Evolutionary conservation across 306 rosid species (phyloP).

Genomic region (Myrica gale): DNA sequence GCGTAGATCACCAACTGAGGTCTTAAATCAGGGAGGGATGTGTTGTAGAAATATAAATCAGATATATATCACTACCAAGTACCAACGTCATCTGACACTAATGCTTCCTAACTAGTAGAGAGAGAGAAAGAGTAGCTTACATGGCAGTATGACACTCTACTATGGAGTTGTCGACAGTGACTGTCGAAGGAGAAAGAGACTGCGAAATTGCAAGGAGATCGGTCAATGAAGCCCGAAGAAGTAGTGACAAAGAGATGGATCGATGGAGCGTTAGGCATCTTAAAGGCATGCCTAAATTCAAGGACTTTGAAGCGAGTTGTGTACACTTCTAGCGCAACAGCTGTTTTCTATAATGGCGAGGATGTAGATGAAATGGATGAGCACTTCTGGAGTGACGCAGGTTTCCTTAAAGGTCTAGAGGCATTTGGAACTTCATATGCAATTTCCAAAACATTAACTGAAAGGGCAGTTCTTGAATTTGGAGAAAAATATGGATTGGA

Average conservation of each 20-base stretch:
- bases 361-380: slow-evolving; percentile 40
- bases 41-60: no score
- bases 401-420: slow-evolving; percentile 22
- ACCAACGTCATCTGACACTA: no score
- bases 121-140: no score
- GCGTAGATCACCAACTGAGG: no score
- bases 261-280: slow-evolving; percentile 54
- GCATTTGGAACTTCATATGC: slow-evolving; percentile 29
- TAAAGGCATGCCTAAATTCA: slow-evolving; percentile 42
- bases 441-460: slow-evolving; percentile 58
- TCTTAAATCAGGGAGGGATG: no score
- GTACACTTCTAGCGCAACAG: slow-evolving; percentile 53
- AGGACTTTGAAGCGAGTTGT: slow-evolving; percentile 53
- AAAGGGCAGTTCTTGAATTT: slow-evolving; percentile 54
- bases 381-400: slow-evolving; percentile 48
- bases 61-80: no score
- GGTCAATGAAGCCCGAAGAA: no score
- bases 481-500: slow-evolving; percentile 52
- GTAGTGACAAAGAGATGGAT: slow-evolving; percentile 40
- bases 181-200: no score
- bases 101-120: no score
- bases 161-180: no score
- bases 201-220: no score
- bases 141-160: no score
- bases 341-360: slow-evolving; percentile 25